Conservation (phyloP, 805 yeast genomes). For the Cyberlindnera xylosilytica region DNA sequence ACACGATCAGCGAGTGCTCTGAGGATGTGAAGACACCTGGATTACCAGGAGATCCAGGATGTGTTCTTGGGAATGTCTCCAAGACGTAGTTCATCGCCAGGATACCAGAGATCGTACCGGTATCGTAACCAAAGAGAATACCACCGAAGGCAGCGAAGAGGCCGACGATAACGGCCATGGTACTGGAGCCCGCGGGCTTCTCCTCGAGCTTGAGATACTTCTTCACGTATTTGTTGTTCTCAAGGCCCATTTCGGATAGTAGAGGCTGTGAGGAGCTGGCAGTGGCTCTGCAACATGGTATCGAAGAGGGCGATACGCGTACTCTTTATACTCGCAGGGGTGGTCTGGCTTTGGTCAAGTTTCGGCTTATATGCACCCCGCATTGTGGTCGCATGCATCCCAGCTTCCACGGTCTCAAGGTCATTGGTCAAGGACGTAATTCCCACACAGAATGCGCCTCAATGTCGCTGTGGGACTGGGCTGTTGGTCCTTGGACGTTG, state of each 20-base stretch:
- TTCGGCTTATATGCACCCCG: too few relatives aligned
- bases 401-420: too few relatives aligned
- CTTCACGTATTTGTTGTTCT: constrained; percentile 1
- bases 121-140: constrained; percentile 62
- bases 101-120: constrained; percentile 64
- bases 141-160: constrained; percentile 68
- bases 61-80: constrained; percentile 37
- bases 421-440: too few relatives aligned
- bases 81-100: constrained; percentile 58
- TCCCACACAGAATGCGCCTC: too few relatives aligned
- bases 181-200: constrained; percentile 45
- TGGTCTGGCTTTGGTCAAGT: too few relatives aligned
- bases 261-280: neutral
- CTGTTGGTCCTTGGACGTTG: too few relatives aligned
- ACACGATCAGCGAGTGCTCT: constrained; percentile 58
- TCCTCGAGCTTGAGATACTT: constrained; percentile 37
- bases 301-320: too few relatives aligned
- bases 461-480: too few relatives aligned
- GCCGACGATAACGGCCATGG: constrained; percentile 49
- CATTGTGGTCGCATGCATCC: too few relatives aligned
- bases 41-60: constrained; percentile 37
- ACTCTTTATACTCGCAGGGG: too few relatives aligned
- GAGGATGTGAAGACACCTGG: constrained; percentile 37
- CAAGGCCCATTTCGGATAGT: neutral
- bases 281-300: too few relatives aligned